phyloP scores from a whole-genome alignment of 2,329 filamentous ascomycete genomes.

The Cladophialophora yegresii region DNA sequence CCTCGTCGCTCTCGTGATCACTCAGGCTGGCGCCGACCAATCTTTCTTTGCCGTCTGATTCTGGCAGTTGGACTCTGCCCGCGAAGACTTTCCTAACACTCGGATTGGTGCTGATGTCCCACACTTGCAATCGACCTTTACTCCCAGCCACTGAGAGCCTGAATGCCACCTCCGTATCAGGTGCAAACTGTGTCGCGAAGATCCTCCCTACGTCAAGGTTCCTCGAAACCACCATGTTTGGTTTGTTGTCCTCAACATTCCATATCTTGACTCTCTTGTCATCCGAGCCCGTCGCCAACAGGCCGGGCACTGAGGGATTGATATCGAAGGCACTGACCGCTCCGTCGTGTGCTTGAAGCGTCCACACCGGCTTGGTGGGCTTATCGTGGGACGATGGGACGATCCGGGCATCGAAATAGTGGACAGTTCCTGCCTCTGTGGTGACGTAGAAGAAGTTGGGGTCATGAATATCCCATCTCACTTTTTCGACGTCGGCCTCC shows the following conservation, averaged over 20 bases:
- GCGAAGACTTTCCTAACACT: constrained; percentile 84
- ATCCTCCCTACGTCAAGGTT: constrained; percentile 94
- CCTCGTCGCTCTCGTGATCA: constrained; percentile 67
- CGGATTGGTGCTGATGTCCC: constrained; percentile 94
- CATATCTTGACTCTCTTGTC: constrained; percentile 97
- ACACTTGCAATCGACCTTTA: constrained; percentile 88
- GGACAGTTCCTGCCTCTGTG: constrained; percentile 86
- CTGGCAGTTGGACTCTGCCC: constrained; percentile 62
- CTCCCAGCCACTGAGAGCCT: constrained; percentile 90
- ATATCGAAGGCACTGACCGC: constrained; percentile 90
- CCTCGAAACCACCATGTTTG: constrained; percentile 85
- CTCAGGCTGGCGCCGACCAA: constrained; percentile 67
- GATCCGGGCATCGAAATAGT: constrained; percentile 82
- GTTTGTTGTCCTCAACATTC: constrained; percentile 80
- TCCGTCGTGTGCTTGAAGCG: constrained; percentile 91
- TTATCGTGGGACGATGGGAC: constrained; percentile 60
- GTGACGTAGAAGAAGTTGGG: constrained; percentile 92
- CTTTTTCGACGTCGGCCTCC: constrained; percentile 90
- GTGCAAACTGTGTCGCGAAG: constrained; percentile 86
- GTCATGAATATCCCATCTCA: constrained; percentile 92
- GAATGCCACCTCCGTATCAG: constrained; percentile 88
- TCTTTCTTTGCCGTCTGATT: constrained; percentile 67
- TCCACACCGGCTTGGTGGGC: constrained; percentile 84
- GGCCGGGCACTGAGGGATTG: constrained; percentile 85
- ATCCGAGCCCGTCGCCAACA: constrained; percentile 87